phyloP scores from a whole-genome alignment of 805 yeast species.

The Kodamaea laetipori region DNA sequence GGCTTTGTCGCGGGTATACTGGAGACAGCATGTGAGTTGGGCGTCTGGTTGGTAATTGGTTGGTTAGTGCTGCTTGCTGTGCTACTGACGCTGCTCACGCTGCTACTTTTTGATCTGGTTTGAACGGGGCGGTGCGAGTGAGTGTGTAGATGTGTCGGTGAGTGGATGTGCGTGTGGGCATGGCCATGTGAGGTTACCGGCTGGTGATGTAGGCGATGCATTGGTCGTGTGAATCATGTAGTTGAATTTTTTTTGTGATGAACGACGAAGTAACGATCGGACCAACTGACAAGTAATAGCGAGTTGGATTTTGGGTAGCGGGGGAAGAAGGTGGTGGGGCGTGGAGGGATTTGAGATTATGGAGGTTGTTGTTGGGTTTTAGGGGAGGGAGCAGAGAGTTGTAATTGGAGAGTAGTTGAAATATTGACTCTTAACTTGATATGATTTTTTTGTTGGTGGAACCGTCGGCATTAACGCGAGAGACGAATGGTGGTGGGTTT shows the following conservation, averaged over 20 bases:
- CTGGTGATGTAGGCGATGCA: slow-evolving; percentile 1
- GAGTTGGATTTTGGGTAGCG: neutral
- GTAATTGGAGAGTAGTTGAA: neutral
- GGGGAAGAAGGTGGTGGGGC: neutral
- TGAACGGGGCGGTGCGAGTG: no score
- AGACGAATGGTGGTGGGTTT: no score
- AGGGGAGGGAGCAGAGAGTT: neutral
- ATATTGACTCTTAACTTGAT: no score
- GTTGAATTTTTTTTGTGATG: slow-evolving; percentile 2
- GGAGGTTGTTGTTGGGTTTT: neutral
- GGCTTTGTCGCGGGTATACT: neutral
- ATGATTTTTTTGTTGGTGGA: no score
- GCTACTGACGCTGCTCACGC: slow-evolving; percentile 1
- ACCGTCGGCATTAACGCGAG: no score
- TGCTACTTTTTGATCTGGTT: neutral
- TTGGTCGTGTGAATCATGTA: slow-evolving; percentile 5
- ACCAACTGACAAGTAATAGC: neutral
- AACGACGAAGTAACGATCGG: no score
- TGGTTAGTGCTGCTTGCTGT: slow-evolving; percentile 1
- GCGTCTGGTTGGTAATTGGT: neutral
- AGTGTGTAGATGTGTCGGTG: no score
- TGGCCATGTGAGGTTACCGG: slow-evolving; percentile 1
- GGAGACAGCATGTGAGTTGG: neutral
- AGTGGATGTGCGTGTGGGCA: neutral
- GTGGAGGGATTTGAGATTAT: neutral